Base-by-base conservation (phyloP, 495 filamentous ascomycete species). In the Talaromyces adpressus region DNA sequence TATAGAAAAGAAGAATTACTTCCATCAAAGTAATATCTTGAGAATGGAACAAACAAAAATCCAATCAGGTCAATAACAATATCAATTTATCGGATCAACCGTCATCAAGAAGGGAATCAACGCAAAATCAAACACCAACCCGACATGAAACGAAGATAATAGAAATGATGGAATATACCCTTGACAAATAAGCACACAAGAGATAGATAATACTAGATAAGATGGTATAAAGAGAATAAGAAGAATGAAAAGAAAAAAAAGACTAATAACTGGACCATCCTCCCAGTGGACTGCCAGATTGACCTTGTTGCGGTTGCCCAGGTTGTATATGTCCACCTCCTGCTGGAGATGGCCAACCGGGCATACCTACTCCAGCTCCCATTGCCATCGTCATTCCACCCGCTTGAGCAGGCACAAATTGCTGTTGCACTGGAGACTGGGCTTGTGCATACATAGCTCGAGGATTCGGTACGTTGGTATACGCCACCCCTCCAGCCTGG, bases 201-300 rank as follows among this genome's bases (percentile, higher is more conserved):
- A 65, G 36, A 52, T 34, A 63, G 14, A 54, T 30, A 41, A 36
- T 36, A 20, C 36, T 51, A 59, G 39, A 49, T 49, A 64, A 49
- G 32, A 65, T 64, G 49, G 65, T 62, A 41, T 62, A 65, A 64
- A 57, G 63, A 64, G 59, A 56, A 29, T 59, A 49, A 49, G 29
- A 57, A 25, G 5, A 52, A 71, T 6, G 29, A 65, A 68, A 51
- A 74, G 75, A 67, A 70, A 71, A 67, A 52, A 63, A 16, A 54
- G 22, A 64, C 65, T 71, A 81, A 69, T 79, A 81, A 20, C 71
- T 69, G 52, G 77, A 79, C 75, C 78, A 79, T 66, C 78, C 72
- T 23, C 73, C 76, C 12, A 79, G 65, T 32, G 77, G 74, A 69
- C 73, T 76, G 53, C 77, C 75, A 22, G 77, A 77, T 65, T 79